Conservation (phyloP, 495 filamentous ascomycete genomes). For the Platismatia glauca region DNA sequence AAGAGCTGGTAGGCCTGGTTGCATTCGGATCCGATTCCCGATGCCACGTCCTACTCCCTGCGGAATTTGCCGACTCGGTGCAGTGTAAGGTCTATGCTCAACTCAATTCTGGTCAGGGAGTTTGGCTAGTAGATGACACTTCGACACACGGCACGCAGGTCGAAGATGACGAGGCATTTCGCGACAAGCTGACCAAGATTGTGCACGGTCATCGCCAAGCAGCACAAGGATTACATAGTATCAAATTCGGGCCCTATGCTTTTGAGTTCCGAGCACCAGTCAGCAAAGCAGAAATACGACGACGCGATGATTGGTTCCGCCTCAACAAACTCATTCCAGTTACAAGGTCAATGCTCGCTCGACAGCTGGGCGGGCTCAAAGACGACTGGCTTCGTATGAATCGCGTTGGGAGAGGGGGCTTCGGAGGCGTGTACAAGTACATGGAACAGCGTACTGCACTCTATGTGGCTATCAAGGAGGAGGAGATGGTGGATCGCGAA, state of each 20-base stretch:
- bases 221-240: neutral
- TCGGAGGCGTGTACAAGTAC: neutral
- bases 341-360: neutral
- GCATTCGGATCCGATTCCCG: neutral
- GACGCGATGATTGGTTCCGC: neutral
- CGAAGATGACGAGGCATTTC: neutral
- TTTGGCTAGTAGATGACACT: neutral
- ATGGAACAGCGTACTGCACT: neutral
- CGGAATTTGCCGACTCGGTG: neutral
- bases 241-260: neutral
- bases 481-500: neutral
- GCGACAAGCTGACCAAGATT: neutral
- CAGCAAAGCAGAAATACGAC: neutral
- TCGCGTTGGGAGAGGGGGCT: neutral
- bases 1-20: neutral
- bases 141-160: neutral
- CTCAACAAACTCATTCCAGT: neutral
- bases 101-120: neutral
- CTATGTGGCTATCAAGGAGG: neutral
- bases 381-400: neutral
- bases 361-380: neutral
- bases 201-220: neutral
- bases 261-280: neutral
- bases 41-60: neutral
- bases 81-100: constrained; percentile 3